Percentiles rank a stretch among this genome's conserved stretches.
These are phyloP conservation scores for Talaromyces sp. DNA, from an alignment of 2,329 filamentous ascomycete genomes.

Conservation along the genomic window DNA sequence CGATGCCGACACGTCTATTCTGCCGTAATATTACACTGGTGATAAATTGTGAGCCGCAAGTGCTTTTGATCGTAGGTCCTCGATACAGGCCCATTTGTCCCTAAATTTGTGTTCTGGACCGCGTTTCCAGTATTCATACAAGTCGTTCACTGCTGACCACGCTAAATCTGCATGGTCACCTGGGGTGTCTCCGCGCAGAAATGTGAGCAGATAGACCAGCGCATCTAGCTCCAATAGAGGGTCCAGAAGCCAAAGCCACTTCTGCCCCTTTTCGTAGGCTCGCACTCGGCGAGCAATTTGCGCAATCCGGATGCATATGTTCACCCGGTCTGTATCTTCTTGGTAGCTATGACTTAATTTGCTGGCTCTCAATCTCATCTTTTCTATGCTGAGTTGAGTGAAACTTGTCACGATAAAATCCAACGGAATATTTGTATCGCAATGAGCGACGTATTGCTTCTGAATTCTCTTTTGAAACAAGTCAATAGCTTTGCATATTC, in stretches of 20 bases:
- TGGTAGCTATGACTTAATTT: neutral
- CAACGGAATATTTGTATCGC: slow-evolving; percentile 1
- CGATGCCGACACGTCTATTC: neutral
- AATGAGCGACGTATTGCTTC: neutral
- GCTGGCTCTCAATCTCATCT: neutral
- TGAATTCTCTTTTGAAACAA: neutral
- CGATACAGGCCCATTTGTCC: neutral
- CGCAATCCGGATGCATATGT: neutral
- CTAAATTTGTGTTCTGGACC: neutral
- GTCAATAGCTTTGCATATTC: slow-evolving; percentile 1
- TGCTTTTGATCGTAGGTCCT: neutral
- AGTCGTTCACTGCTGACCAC: neutral
- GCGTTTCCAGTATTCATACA: neutral
- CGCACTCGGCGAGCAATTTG: neutral
- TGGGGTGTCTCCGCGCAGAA: neutral
- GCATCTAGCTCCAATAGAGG: neutral
- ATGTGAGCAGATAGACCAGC: neutral
- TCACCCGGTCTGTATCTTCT: neutral
- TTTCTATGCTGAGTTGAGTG: neutral
- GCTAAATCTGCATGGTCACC: neutral
- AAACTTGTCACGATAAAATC: neutral
- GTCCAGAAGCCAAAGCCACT: neutral
- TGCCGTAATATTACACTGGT: neutral
- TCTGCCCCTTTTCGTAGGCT: neutral
- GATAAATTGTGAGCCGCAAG: neutral